phyloP scores from a whole-genome alignment of 257 asterid species.

The Solanum infundibuliforme region DNA sequence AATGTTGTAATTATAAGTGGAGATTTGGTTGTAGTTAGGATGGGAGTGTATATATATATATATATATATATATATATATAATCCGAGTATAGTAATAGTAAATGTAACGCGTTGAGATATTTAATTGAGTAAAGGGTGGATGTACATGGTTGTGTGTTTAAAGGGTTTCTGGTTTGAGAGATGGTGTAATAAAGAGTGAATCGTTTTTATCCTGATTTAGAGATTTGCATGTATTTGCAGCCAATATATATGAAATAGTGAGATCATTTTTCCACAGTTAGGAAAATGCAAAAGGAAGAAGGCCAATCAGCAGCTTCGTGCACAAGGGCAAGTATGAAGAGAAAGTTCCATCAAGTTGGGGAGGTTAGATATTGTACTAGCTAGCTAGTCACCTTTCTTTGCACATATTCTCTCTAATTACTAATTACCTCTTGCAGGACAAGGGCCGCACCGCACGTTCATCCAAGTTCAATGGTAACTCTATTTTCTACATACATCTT shows the following conservation, averaged over 20 bases:
- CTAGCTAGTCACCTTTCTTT: not conserved
- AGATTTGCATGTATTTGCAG: not conserved
- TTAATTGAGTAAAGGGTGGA: not conserved
- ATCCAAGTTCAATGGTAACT: not conserved
- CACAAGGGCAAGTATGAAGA: conserved; percentile 26
- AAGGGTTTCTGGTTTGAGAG: not conserved
- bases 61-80: too few relatives aligned
- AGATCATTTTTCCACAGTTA: not conserved
- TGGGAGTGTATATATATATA: not conserved
- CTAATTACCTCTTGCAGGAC: not conserved
- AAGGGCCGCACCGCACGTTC: not conserved
- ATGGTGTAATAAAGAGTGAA: not conserved
- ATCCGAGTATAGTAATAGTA: not conserved
- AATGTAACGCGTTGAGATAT: not conserved
- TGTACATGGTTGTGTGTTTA: not conserved
- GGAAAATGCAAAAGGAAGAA: not conserved
- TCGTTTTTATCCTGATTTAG: not conserved
- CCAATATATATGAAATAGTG: not conserved
- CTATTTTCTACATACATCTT: not conserved
- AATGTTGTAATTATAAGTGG: not conserved
- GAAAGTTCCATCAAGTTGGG: conserved; percentile 16
- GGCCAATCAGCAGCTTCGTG: not conserved
- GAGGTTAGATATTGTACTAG: not conserved
- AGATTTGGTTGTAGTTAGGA: not conserved
- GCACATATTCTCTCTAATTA: not conserved